Base-by-base conservation (phyloP, 108 stramenopile species). In the Pseudonitzschia delicatissima region DNA sequence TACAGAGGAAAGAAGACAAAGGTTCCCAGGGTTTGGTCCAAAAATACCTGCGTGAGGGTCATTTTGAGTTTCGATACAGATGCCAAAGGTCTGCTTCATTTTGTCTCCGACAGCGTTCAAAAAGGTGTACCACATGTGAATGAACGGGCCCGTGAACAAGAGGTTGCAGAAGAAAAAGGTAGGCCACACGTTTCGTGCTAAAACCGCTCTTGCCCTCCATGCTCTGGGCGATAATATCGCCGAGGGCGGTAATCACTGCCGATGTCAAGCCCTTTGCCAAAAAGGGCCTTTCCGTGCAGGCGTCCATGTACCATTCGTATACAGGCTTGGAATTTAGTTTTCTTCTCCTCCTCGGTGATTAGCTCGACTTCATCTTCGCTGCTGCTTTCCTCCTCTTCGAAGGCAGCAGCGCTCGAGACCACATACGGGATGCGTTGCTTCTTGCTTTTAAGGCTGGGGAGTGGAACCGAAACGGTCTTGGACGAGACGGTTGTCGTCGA, bases 21-120 rank as follows among this genome's bases (percentile, higher is more conserved):
- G n/a, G 70, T 55, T 8, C 76, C 76, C 29, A 77, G 13, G 7
- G 76, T 77, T 61, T 77, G 76, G 47, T 77, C 76, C 34, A 66
- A 13, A 27, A 71, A 29, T 25, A 71, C 47, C 44, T 77, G 76
- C 4, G 45, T 0, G 20, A 70, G 13, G 18, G 58, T 52, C 32
- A 71, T 62, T 15, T 57, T 39, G 17, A 51, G 33, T 35, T 49
- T 47, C 26, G 69, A 39, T n/a, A 32, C 47, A n/a, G 12, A 36
- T 61, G 15, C n/a, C 7, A 27, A 57, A 48, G 13, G 39, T 21
- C 25, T 48, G 50, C 7, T 77, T 39, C 45, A 71, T 23, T 44
- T 58, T 57, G 1, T 51, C 2, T 40, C 76, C 76, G 11, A 77
- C 23, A 9, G 5, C 20, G 26, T 40, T 64, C 1, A 74, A 37